phyloP scores from a whole-genome alignment of 768 basidiomycete genomes.

The Harrya chromipes region DNA sequence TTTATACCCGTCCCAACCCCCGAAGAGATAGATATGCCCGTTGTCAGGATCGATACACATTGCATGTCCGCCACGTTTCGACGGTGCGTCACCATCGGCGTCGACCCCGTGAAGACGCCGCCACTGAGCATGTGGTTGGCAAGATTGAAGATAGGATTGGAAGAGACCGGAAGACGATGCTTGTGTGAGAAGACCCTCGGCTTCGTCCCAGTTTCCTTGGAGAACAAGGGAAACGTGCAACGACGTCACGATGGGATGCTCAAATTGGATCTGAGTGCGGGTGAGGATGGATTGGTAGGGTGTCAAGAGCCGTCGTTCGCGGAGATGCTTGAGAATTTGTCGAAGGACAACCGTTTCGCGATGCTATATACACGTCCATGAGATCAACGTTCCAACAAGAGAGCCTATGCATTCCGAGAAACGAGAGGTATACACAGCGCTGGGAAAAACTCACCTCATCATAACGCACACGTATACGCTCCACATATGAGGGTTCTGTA shows the following conservation, averaged over 20 bases:
- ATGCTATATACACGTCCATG: slow-evolving; percentile 40
- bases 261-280: slow-evolving; percentile 32
- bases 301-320: slow-evolving; percentile 67
- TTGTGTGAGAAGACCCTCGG: slow-evolving; percentile 51
- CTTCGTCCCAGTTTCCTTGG: slow-evolving; percentile 57
- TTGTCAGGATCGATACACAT: slow-evolving; percentile 73
- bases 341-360: slow-evolving; percentile 63
- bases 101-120: slow-evolving; percentile 56
- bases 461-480: slow-evolving; percentile 48
- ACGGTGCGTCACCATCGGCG: slow-evolving; percentile 60
- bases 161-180: slow-evolving; percentile 60
- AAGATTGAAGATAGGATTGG: slow-evolving; percentile 49
- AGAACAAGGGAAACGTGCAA: slow-evolving; percentile 65
- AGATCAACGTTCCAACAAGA: not conserved
- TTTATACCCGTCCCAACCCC: slow-evolving; percentile 74
- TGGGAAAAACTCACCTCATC: slow-evolving; percentile 53
- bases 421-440: too few species aligned
- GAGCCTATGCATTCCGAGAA: not conserved
- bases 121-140: slow-evolving; percentile 63
- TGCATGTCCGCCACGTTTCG: slow-evolving; percentile 72
- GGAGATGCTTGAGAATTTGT: slow-evolving; percentile 54
- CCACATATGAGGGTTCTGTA: slow-evolving; percentile 52
- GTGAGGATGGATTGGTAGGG: slow-evolving; percentile 42
- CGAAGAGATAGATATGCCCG: slow-evolving; percentile 69
- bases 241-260: slow-evolving; percentile 68